Conservation (phyloP, 31 red algal genomes). For the Endocladia muricata region DNA sequence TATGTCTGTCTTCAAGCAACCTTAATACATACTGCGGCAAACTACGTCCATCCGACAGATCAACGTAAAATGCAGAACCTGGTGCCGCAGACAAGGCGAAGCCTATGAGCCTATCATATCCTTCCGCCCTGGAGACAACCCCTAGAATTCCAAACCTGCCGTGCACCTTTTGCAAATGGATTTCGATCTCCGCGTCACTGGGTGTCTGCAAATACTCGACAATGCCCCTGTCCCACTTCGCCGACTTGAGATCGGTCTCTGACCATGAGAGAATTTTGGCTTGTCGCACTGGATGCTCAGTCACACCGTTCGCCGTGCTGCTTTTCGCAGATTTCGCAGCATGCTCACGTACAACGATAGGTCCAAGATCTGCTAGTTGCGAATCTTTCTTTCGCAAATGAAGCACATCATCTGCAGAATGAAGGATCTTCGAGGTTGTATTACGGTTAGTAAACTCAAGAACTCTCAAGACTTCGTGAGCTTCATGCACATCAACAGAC, state of each 20-base stretch:
- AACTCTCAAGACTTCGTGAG: not conserved
- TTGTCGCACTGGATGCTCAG: not conserved
- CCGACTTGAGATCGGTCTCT: not conserved
- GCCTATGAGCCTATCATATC: not conserved
- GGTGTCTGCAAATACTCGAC: not conserved
- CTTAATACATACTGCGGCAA: not conserved
- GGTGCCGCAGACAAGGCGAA: conserved; percentile 5
- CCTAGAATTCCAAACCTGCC: not conserved
- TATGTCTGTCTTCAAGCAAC: not conserved
- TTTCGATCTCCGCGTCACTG: not conserved
- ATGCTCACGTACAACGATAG: not conserved
- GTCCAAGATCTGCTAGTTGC: not conserved
- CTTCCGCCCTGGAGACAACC: not conserved
- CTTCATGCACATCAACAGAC: not conserved
- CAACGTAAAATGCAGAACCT: not conserved
- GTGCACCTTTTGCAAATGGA: not conserved
- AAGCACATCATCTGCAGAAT: not conserved
- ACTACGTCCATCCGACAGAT: not conserved
- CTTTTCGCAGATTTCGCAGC: no score
- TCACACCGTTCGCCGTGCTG: no score
- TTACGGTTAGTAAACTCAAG: conserved; percentile 8
- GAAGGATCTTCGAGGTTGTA: not conserved
- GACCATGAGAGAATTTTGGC: not conserved
- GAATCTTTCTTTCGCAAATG: not conserved
- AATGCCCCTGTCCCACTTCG: not conserved